Conservation (phyloP, 768 basidiomycete genomes). For the Podaxis sp. region DNA sequence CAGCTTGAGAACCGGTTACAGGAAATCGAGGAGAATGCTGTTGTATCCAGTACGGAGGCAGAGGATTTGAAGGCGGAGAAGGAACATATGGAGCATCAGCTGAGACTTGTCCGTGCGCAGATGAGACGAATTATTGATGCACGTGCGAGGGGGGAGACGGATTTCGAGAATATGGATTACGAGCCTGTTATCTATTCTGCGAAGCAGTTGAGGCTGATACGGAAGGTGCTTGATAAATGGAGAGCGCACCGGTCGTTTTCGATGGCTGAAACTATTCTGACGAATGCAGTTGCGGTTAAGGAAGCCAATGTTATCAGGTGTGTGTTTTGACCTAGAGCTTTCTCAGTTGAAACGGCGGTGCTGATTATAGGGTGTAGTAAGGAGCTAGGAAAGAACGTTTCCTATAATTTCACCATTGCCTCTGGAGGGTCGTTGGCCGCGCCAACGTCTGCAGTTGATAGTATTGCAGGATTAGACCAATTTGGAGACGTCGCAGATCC, state of each 20-base stretch:
- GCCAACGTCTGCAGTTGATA: slow-evolving; percentile 82
- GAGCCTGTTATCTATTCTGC: slow-evolving; percentile 86
- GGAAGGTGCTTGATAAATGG: slow-evolving; percentile 85
- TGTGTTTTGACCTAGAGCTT: slow-evolving; percentile 27
- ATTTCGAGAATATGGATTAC: slow-evolving; percentile 58
- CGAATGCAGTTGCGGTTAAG: slow-evolving; percentile 82
- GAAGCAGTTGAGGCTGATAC: slow-evolving; percentile 77
- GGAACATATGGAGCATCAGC: slow-evolving; percentile 90
- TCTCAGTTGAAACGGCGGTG: slow-evolving; percentile 2
- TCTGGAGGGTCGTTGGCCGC: slow-evolving; percentile 77
- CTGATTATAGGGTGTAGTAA: slow-evolving; percentile 48
- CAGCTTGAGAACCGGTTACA: slow-evolving; percentile 75
- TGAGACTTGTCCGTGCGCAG: slow-evolving; percentile 75
- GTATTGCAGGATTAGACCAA: slow-evolving; percentile 83
- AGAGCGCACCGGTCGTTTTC: slow-evolving; percentile 80
- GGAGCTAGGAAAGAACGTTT: slow-evolving; percentile 82
- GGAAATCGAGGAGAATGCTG: slow-evolving; percentile 41
- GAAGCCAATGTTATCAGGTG: slow-evolving; percentile 95
- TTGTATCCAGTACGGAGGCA: slow-evolving; percentile 52
- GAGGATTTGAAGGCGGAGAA: slow-evolving; percentile 89
- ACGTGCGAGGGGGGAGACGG: slow-evolving; percentile 73
- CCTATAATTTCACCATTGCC: slow-evolving; percentile 92
- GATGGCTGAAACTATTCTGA: slow-evolving; percentile 89
- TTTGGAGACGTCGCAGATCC: slow-evolving; percentile 94
- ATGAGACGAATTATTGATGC: slow-evolving; percentile 82